These are phyloP conservation scores for Serendipita vermifera DNA, from an alignment of 768 basidiomycete species.

Conservation along the genomic window DNA sequence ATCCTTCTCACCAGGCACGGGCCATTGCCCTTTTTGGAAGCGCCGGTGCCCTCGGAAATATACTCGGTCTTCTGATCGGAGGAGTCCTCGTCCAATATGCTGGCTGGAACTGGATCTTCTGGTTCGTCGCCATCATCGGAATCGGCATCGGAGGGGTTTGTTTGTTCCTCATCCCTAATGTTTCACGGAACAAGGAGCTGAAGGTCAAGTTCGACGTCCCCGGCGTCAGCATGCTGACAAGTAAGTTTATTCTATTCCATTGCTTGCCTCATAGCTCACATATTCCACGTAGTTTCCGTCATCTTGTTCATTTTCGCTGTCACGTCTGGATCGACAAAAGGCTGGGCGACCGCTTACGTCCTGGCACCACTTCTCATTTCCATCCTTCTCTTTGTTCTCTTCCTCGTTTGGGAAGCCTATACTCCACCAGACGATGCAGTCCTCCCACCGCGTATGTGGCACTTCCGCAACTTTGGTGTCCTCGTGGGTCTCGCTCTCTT, in stretches of 20 bases:
- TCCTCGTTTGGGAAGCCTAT: constrained; percentile 39
- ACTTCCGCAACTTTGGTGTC: constrained; percentile 12
- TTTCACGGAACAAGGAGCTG: background rate
- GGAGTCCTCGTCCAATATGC: constrained; percentile 29
- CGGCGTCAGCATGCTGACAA: constrained; percentile 7
- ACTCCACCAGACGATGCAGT: constrained; percentile 31
- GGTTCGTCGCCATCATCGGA: constrained; percentile 31
- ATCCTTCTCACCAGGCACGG: constrained; percentile 33
- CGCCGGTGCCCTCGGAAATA: constrained; percentile 35
- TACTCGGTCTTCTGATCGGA: constrained; percentile 33
- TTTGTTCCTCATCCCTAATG: constrained; percentile 26
- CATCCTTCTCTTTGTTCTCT: constrained; percentile 27
- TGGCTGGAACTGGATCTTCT: constrained; percentile 41
- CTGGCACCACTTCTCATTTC: constrained; percentile 36
- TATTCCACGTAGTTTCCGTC: constrained; percentile 21
- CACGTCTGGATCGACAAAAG: constrained; percentile 33
- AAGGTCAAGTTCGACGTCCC: constrained; percentile 1
- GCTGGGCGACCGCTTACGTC: constrained; percentile 37
- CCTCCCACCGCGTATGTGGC: constrained; percentile 16
- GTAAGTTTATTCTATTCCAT: too few relatives aligned
- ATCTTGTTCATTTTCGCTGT: constrained; percentile 27
- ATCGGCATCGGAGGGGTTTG: constrained; percentile 23
- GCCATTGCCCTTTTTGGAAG: constrained; percentile 38
- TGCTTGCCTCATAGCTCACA: too few relatives aligned
- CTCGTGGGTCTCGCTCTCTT: constrained; percentile 2